Evolutionary conservation across 306 rosid species (phyloP), one percentile per base, ranked within the genome.

Genomic region (Argentina anserina): DNA sequence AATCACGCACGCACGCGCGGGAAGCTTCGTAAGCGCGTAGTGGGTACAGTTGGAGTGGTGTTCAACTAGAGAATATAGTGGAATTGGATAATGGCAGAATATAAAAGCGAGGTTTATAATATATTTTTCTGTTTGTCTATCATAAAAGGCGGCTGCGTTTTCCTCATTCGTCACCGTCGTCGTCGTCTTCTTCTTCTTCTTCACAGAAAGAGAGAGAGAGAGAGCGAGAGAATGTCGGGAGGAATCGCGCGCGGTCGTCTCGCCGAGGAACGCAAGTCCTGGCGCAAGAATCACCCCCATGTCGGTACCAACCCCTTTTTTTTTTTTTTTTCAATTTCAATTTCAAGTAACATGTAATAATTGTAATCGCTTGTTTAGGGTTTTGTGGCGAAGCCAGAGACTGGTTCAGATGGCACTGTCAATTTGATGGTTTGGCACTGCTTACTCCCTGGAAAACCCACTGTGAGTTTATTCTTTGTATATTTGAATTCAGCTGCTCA

Each of bases 261-360:
- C 29, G 72, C 92, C 4, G 98, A 92, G 83, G 98, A 92, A 72
- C 83, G 98, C 31, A 92, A 87, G 75, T 77, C 98, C 3, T 92
- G 98, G 98, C 91, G 97, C 62, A 90, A 90, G 86, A 90, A 92
- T 62, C 97, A 92, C 77, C 97, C 98, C 4, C 98, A 92, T 88
- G 97, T 92, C 47, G 34, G 96, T 88, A 79, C 50, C 39, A 3
- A 39, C 28, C 1, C 6, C 65, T 29, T 52, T 1, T 2, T 20
- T 31, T 29, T 25, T 7, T 4, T 5, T 43, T 34, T 2, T 33
- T 49, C 3, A 55, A 12, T 56, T 56, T 2, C 43, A 1, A 0
- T 69, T 47, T 39, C 33, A 46, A 42, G 5, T 47, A 25, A 25
- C n/a, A n/a, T n/a, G n/a, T 10, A 6, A 12, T 5, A 31, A 8